Base-by-base conservation (phyloP, 306 rosid species). In the Echinosophora koreensis region DNA sequence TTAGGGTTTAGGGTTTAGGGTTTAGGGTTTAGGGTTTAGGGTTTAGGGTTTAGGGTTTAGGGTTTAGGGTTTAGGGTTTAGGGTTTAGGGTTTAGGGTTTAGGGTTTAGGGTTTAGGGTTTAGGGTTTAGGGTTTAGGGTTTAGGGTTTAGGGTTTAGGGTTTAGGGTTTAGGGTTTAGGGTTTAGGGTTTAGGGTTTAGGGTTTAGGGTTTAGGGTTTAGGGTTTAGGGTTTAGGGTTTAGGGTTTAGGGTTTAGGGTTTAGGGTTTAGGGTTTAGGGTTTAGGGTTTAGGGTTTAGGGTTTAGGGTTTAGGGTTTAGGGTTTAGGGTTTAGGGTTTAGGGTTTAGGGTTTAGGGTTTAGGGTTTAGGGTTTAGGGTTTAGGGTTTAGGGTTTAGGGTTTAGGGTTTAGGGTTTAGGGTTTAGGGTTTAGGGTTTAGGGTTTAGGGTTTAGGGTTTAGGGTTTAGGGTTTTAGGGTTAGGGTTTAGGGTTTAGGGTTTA, bases 61-160 rank as follows among this genome's bases (percentile, higher is more conserved):
- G 76, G 63, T 68, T 66, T 44, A 41, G 41, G 76, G 69, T 78
- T 78, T 12, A 44, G 59, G 61, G 81, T 49, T 77, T 68, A 42
- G 58, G 81, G 75, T 37, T 77, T 66, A 13, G 66, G 81, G 81
- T 77, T 77, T 66, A 35, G 82, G 76, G 50, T 78, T 69, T 68
- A 52, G 68, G 74, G 74, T 37, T 77, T 66, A 52, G 15, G 74
- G 81, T 52, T 66, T 77, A 52, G 38, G 81, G 81, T 73, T 77
- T 77, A 27, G 28, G 67, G 67, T 65, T 52, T 54, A 35, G 52
- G 81, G 64, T 64, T 66, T 66, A 38, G 22, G 74, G 81, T 63
- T 35, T 47, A 50, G 41, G 74, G 81, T 64, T 77, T 77, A 52
- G 12, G 66, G 74, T 63, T 77, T 77, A 17, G 18, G 81, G 67